Conservation (phyloP, 1,284 basidiomycete genomes). For the Irpex sp. region DNA sequence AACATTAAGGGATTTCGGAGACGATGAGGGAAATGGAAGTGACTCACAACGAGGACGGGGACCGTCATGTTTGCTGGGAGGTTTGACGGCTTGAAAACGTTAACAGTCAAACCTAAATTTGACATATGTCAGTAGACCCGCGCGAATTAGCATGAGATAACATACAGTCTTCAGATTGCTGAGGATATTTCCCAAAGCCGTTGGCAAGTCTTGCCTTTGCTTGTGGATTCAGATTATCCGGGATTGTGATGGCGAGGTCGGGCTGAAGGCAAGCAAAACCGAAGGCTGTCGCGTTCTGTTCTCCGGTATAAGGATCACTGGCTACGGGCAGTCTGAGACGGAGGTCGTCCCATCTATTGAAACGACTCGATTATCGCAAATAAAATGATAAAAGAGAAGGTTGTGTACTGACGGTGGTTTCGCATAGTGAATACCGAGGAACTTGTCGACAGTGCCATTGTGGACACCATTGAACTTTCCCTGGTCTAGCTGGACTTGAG, state of each 20-base stretch:
- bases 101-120: neutral
- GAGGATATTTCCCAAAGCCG: neutral
- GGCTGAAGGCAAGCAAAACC: conserved; percentile 51
- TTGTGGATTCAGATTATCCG: conserved; percentile 5
- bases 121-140: neutral
- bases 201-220: neutral
- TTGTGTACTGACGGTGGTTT: conserved; percentile 20
- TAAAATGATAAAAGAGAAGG: neutral
- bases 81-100: neutral
- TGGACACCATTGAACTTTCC: conserved; percentile 19
- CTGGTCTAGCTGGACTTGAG: conserved; percentile 16
- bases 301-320: conserved; percentile 35
- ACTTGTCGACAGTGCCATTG: conserved; percentile 17
- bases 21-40: neutral
- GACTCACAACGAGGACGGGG: neutral
- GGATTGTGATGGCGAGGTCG: conserved; percentile 23
- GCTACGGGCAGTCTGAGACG: conserved; percentile 46
- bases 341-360: conserved; percentile 10
- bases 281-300: conserved; percentile 35
- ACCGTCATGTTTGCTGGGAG: neutral
- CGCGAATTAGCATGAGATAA: neutral
- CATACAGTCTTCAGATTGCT: neutral
- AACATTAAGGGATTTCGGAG: no score
- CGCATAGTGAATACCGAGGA: conserved; percentile 23
- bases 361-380: neutral